Evolutionary conservation across 2,329 filamentous ascomycete species (phyloP), one percentile per base, ranked within the genome.

Genomic region (Ceratocystis smalleyi): DNA sequence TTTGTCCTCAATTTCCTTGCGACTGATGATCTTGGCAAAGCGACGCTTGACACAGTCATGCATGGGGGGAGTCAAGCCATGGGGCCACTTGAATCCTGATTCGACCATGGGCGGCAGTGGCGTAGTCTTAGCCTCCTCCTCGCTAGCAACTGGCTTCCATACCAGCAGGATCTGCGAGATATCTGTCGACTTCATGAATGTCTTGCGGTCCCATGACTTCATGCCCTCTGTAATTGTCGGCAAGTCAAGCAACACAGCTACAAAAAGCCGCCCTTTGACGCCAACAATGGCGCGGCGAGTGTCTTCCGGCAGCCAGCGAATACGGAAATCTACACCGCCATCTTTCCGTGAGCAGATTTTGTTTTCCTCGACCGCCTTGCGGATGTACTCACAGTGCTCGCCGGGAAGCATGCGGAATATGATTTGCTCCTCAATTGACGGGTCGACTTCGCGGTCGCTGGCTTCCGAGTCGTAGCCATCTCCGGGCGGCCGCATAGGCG

Each of bases 391-490:
- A 72, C 88, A 89, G 74, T 96, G 88, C 35, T 88, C 83, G 0
- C 91, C 91, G 0, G 91, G 89, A 64, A 85, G 74, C 88, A 96
- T 96, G 66, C 94, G 88, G 67, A 99, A 74, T 7, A 99, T 80
- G 69, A 97, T 89, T 68, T 95, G 87, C 71, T 92, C 88, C 74
- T 97, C 92, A 67, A 95, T 89, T 0, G 87, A 81, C 0, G 94
- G 94, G 71, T 99, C 94, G 8, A 78, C 75, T 73, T 99, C 94
- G 15, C 86, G 84, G 71, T 97, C 94, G 64, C 91, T 94, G 12
- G 91, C 90, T 74, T 97, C 94, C 2, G 91, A 96, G 73, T 99
- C 94, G 74, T 97, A 99, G 6, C 92, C 94, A 64, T 95, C 90
- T 62, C 94, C 94, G 1, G 83, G 82, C 4, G 85, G 84, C 68